Conservation (phyloP, 306 rosid genomes). For the Quercus alba region DNA sequence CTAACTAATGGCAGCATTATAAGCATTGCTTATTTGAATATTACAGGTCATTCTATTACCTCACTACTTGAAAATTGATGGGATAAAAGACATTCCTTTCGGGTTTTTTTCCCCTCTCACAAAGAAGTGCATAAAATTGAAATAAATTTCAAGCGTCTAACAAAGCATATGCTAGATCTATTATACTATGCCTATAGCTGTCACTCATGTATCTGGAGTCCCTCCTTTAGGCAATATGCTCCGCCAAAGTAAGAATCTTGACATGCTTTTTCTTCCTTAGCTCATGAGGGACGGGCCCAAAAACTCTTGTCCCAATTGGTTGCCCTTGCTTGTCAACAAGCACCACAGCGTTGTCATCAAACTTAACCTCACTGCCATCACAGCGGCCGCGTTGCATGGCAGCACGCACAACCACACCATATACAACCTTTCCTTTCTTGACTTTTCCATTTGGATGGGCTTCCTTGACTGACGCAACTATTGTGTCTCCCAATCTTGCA, state of each 20-base stretch:
- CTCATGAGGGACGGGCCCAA: slow-evolving; percentile 95
- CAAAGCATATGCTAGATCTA: neutral
- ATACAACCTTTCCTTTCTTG: slow-evolving; percentile 70
- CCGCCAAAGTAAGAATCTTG: slow-evolving; percentile 83
- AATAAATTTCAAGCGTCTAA: neutral
- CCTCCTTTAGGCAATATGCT: slow-evolving; percentile 41
- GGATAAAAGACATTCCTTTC: too few species aligned
- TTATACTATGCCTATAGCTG: neutral
- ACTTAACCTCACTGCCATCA: slow-evolving; percentile 91
- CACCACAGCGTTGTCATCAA: slow-evolving; percentile 83
- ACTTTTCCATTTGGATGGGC: slow-evolving; percentile 88
- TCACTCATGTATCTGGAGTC: neutral
- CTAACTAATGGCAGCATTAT: neutral
- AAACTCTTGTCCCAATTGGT: slow-evolving; percentile 91
- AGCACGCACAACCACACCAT: slow-evolving; percentile 69
- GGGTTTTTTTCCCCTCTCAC: neutral
- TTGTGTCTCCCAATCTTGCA: slow-evolving; percentile 84
- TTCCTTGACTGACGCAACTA: slow-evolving; percentile 84
- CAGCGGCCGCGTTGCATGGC: slow-evolving; percentile 80
- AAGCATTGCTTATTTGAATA: too few species aligned
- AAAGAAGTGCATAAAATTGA: neutral
- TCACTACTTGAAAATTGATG: too few species aligned
- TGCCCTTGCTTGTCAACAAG: slow-evolving; percentile 97
- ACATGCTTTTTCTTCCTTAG: slow-evolving; percentile 84
- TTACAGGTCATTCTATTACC: too few species aligned